A percentile compares a stretch with the other conserved stretches of the same genome.
Evolutionary conservation across 805 yeast species (phyloP).

Genomic region (Spathaspora boniae): DNA sequence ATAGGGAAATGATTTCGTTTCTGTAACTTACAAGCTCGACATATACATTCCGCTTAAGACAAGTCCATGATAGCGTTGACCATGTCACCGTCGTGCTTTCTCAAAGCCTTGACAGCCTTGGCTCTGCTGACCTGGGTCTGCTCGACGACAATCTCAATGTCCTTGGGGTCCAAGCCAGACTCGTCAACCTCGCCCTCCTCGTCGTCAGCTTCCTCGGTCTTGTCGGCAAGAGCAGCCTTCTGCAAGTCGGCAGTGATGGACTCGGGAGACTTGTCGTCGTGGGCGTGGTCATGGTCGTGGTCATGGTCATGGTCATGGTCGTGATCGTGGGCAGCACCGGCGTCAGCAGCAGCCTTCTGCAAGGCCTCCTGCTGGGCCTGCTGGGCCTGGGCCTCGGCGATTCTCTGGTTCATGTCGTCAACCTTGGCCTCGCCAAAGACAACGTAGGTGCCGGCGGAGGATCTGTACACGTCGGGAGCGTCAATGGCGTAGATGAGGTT

Average conservation of each 20-base stretch:
- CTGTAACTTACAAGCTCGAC: no score
- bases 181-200: constrained; percentile 72
- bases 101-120: constrained; percentile 89
- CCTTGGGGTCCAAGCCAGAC: constrained; percentile 77
- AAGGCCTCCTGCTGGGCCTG: constrained; percentile 53
- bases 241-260: constrained; percentile 81
- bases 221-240: constrained; percentile 54
- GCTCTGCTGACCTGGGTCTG: constrained; percentile 88
- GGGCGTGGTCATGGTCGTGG: no score
- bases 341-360: constrained; percentile 41
- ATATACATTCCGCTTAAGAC: no score
- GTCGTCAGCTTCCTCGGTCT: constrained; percentile 16
- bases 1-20: no score
- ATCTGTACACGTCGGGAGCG: constrained; percentile 91
- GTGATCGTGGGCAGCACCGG: constrained; percentile 27
- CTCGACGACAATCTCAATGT: constrained; percentile 81
- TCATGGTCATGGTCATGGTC: no score
- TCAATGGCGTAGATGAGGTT: constrained; percentile 89
- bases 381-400: constrained; percentile 79
- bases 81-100: constrained; percentile 85
- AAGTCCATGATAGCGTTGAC: constrained; percentile 94
- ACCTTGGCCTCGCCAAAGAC: constrained; percentile 98
- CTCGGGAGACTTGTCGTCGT: constrained; percentile 62
- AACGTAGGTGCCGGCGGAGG: constrained; percentile 89
- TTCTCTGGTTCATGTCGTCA: constrained; percentile 87